Conservation (phyloP, 1,284 basidiomycete genomes). For the Microbotryum lychnidis-dioicae region DNA sequence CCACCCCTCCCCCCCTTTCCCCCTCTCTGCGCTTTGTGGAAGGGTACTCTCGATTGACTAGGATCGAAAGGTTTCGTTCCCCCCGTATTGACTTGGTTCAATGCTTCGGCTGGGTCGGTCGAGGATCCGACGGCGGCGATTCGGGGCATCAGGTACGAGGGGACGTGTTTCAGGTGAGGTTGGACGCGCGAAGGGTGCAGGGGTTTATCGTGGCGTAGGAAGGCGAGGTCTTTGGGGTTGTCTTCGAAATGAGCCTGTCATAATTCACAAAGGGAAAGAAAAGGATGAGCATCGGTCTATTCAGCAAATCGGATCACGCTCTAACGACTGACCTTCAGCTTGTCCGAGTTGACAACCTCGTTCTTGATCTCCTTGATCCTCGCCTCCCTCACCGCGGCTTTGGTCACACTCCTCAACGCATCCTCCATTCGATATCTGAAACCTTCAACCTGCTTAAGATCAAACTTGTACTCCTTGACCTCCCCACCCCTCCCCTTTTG, state of each 20-base stretch:
- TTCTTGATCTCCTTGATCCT: slow-evolving; percentile 86
- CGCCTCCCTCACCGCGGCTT: slow-evolving; percentile 78
- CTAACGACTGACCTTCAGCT: slow-evolving; percentile 67
- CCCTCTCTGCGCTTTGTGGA: slow-evolving; percentile 22
- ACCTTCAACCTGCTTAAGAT: slow-evolving; percentile 91
- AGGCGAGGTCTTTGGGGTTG: slow-evolving; percentile 88
- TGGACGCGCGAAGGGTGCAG: slow-evolving; percentile 80
- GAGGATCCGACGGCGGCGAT: slow-evolving; percentile 47
- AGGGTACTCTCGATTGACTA: slow-evolving; percentile 12
- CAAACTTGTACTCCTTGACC: slow-evolving; percentile 85
- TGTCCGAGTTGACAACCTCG: slow-evolving; percentile 90
- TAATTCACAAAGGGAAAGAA: background rate
- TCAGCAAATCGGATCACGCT: no score
- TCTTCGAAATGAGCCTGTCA: slow-evolving; percentile 91
- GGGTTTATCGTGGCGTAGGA: slow-evolving; percentile 87
- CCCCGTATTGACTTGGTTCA: background rate
- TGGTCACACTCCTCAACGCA: slow-evolving; percentile 79
- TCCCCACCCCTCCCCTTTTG: slow-evolving; percentile 60
- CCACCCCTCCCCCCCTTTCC: slow-evolving; percentile 4
- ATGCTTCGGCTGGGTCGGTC: slow-evolving; percentile 10
- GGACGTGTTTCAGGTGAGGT: slow-evolving; percentile 91
- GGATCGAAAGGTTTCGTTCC: background rate
- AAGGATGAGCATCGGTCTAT: background rate
- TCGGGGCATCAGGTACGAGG: slow-evolving; percentile 82
- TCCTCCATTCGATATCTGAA: slow-evolving; percentile 99